Percentiles rank a stretch among this genome's conserved stretches.
phyloP scores from a whole-genome alignment of 257 asterid species.

The Przewalskia tangutica region DNA sequence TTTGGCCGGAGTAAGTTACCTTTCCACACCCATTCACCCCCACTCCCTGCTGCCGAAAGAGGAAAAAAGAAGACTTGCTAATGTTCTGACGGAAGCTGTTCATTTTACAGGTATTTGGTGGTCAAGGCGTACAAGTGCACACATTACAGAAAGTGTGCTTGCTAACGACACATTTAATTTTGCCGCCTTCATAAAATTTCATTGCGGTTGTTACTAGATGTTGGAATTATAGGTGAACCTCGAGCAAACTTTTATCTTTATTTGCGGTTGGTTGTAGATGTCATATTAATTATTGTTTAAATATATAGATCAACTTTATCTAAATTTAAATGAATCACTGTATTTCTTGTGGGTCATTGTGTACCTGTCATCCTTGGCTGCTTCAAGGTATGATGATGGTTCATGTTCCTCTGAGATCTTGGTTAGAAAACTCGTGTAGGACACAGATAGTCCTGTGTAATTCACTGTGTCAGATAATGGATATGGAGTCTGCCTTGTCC shows the following conservation, averaged over 20 bases:
- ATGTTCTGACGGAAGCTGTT: background rate
- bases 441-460: too few species aligned
- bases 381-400: too few species aligned
- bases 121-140: background rate
- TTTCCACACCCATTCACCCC: background rate
- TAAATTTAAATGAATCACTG: background rate
- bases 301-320: too few species aligned
- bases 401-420: too few species aligned
- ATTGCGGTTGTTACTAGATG: background rate
- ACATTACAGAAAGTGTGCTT: background rate
- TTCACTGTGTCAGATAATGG: too few species aligned
- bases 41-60: background rate
- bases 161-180: too few species aligned
- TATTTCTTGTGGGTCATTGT: background rate
- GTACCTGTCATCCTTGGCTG: too few species aligned
- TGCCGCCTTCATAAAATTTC: background rate
- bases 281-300: background rate
- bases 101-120: slow-evolving; percentile 45
- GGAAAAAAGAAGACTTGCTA: background rate
- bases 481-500: too few species aligned
- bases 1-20: slow-evolving; percentile 52
- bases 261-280: background rate
- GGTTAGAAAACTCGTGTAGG: too few species aligned
- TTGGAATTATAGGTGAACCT: background rate
- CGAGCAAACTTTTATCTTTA: too few species aligned